Base-by-base conservation (phyloP, 73 alveolate species). In the Blepharisma japonicum region DNA sequence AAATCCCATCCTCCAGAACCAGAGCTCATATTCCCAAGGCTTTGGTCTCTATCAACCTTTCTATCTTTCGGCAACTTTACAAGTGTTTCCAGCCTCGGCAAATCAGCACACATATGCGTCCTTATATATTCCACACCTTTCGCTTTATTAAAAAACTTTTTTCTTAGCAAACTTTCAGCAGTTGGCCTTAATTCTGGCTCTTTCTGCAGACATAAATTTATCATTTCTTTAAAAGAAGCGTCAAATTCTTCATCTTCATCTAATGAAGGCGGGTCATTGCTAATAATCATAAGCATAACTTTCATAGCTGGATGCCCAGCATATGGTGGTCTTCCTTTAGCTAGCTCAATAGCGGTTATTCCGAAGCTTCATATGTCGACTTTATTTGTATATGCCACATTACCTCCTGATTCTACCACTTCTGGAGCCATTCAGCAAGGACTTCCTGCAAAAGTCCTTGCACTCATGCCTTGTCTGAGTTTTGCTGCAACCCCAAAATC, bases 391-490 rank as follows among this genome's bases (percentile, higher is more conserved):
- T 90, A n/a, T 87, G 91, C 86, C 11, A 71, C 56, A 61, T 86
- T 71, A 74, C 82, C 90, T 20, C 39, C 74, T 18, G 49, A 18
- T 61, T 61, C 74, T 83, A 84, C 80, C 68, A 88, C 94, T 77
- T 90, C 94, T 6, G 95, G 94, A 45, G 93, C 92, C 93, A 88
- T 88, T 93, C 97, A 88, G 74, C 92, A 87, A 7, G 95, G 92
- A 6, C 92, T 82, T 9, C 95, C 95, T 8, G 84, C 91, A 68
- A 78, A 78, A 4, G 90, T 87, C 68, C 88, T 88, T 70, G 90
- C 84, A 51, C 90, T 94, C 71, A 84, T 87, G 56, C 93, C 97
- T 68, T 84, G 86, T 61, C 79, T 85, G 6, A 90, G 77, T 53
- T 78, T 71, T 0, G 88, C 81, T 1, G 96, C 76, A 42, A 87